Evolutionary conservation across 2,329 filamentous ascomycete genomes (phyloP).

Genomic region (Aureobasidium sp.): DNA sequence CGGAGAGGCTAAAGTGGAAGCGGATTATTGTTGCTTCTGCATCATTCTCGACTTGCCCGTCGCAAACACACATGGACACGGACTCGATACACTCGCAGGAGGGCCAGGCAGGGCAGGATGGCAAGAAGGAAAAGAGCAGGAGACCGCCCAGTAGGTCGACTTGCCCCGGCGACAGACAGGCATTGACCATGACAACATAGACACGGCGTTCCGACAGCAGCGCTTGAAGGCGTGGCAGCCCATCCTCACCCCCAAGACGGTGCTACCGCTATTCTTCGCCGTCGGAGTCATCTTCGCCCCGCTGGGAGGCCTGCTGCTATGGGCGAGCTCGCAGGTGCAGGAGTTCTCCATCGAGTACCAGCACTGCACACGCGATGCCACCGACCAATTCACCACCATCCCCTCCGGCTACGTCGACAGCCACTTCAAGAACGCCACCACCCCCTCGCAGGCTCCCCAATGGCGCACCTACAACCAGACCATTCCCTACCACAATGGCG

Average conservation of each 20-base stretch:
- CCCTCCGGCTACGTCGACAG: slow-evolving; percentile 52
- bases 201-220: slow-evolving; percentile 95
- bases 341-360: slow-evolving; percentile 91
- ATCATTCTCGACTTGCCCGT: not conserved
- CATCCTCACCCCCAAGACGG: slow-evolving; percentile 90
- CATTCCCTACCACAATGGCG: slow-evolving; percentile 21
- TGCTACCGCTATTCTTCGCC: slow-evolving; percentile 82
- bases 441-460: slow-evolving; percentile 21
- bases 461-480: slow-evolving; percentile 22
- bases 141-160: slow-evolving; percentile 70
- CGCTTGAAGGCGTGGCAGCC: slow-evolving; percentile 98
- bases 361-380: slow-evolving; percentile 52
- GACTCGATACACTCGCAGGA: slow-evolving; percentile 40
- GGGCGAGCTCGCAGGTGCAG: slow-evolving; percentile 79
- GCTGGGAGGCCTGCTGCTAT: slow-evolving; percentile 79
- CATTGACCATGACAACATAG: slow-evolving; percentile 40
- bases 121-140: slow-evolving; percentile 89
- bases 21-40: not conserved
- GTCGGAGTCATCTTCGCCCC: slow-evolving; percentile 90
- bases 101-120: slow-evolving; percentile 44
- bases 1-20: slow-evolving; percentile 1
- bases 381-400: slow-evolving; percentile 51
- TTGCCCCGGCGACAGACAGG: not conserved
- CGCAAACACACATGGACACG: slow-evolving; percentile 39
- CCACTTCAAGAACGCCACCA: slow-evolving; percentile 57